Percentiles rank a stretch among this genome's conserved stretches.
Evolutionary conservation across 148 eudicot species (phyloP).

Genomic region (Arbutus unedo): DNA sequence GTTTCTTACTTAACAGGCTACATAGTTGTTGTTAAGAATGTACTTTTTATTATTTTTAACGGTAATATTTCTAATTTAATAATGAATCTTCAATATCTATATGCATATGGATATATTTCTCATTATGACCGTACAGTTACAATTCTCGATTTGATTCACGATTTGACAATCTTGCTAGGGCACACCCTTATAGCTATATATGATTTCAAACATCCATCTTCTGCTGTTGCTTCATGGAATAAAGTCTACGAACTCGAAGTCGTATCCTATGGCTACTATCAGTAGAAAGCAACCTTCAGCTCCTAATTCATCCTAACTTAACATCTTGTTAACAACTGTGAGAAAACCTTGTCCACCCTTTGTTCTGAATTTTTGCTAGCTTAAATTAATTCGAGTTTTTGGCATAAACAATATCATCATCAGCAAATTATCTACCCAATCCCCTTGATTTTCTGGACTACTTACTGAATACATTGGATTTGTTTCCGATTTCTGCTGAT

Average conservation of each 20-base stretch:
- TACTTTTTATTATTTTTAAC: no score
- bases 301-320: background rate
- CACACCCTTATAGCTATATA: background rate
- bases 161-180: background rate
- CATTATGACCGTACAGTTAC: no score
- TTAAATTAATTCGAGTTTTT: background rate
- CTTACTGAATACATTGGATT: background rate
- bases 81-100: no score
- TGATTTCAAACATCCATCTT: background rate
- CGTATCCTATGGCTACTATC: background rate
- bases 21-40: no score
- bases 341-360: background rate
- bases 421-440: conserved; percentile 3
- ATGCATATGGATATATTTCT: no score
- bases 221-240: background rate
- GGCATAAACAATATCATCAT: no score
- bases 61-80: no score
- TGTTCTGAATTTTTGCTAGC: background rate
- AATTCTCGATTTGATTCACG: no score
- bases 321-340: background rate
- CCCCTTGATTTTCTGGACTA: background rate
- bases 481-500: background rate
- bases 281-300: background rate
- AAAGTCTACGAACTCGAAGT: background rate
- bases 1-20: no score